phyloP scores from a whole-genome alignment of 768 basidiomycete genomes.

The Phylloporus sp. region DNA sequence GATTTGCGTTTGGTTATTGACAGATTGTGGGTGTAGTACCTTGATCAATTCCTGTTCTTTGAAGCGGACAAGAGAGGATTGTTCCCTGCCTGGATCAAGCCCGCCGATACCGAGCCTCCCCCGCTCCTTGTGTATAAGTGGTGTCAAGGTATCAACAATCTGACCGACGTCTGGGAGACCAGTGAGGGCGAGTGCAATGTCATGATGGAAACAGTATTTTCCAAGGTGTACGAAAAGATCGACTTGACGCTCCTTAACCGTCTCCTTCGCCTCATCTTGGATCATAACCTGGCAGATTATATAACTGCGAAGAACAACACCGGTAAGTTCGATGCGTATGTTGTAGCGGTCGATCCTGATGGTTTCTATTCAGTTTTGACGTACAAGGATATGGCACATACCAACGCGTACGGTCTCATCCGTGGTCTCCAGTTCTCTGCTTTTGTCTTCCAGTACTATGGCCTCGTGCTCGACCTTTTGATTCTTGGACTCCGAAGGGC shows the following conservation, averaged over 20 bases:
- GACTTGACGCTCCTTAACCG: constrained; percentile 95
- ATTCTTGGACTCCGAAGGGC: constrained; percentile 97
- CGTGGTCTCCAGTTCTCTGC: constrained; percentile 97
- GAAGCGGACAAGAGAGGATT: constrained; percentile 97
- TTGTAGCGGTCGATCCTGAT: constrained; percentile 1
- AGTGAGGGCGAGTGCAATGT: constrained; percentile 97
- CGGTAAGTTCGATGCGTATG: constrained; percentile 31
- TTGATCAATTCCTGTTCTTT: constrained; percentile 98
- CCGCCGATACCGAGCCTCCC: constrained; percentile 94
- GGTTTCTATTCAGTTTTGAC: constrained; percentile 51
- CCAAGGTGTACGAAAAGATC: constrained; percentile 98
- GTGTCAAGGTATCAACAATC: constrained; percentile 99
- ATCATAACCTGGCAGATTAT: constrained; percentile 98
- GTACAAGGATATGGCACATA: constrained; percentile 98
- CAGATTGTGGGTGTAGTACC: constrained; percentile 48
- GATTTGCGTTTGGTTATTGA: constrained; percentile 1
- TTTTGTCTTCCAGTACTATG: constrained; percentile 99
- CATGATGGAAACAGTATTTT: constrained; percentile 97
- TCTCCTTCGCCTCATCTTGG: constrained; percentile 90
- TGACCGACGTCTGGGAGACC: constrained; percentile 98
- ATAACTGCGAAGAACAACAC: constrained; percentile 99
- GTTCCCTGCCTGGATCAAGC: constrained; percentile 99
- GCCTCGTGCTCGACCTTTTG: constrained; percentile 89
- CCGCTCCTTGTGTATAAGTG: constrained; percentile 98
- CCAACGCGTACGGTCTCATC: constrained; percentile 95